Conservation (phyloP, 768 basidiomycete genomes). For the Auricularia sp. region DNA sequence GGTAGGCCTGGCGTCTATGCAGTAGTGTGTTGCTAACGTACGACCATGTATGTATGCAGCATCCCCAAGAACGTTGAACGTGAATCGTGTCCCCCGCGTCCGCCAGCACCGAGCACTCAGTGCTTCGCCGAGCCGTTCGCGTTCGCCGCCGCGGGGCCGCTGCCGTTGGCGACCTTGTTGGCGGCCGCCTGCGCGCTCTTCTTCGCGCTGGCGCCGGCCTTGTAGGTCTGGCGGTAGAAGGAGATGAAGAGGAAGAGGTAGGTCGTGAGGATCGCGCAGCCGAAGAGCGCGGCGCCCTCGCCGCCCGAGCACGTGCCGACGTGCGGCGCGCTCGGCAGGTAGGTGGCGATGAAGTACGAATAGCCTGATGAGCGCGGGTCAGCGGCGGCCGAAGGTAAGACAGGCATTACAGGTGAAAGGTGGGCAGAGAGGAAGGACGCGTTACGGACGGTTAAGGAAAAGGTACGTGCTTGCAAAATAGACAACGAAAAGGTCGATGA, state of each 20-base stretch:
- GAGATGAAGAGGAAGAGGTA: conserved; percentile 95
- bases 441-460: conserved; percentile 11
- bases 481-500: conserved; percentile 82
- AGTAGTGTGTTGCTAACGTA: too few species aligned
- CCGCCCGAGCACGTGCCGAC: conserved; percentile 81
- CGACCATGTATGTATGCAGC: too few species aligned
- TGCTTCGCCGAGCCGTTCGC: not conserved
- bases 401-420: not conserved
- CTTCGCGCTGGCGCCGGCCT: conserved; percentile 19
- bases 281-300: conserved; percentile 79
- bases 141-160: not conserved
- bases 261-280: conserved; percentile 77
- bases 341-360: conserved; percentile 64
- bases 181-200: conserved; percentile 3
- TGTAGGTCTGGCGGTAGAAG: conserved; percentile 82
- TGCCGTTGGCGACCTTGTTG: not conserved
- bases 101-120: too few species aligned
- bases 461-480: conserved; percentile 86
- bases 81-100: too few species aligned
- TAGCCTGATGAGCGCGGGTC: conserved; percentile 41
- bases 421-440: not conserved
- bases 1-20: too few species aligned
- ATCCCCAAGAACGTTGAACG: too few species aligned
- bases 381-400: not conserved
- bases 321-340: conserved; percentile 49